phyloP scores from a whole-genome alignment of 1,139 yeast genomes.

The Pichiaceae sp. region DNA sequence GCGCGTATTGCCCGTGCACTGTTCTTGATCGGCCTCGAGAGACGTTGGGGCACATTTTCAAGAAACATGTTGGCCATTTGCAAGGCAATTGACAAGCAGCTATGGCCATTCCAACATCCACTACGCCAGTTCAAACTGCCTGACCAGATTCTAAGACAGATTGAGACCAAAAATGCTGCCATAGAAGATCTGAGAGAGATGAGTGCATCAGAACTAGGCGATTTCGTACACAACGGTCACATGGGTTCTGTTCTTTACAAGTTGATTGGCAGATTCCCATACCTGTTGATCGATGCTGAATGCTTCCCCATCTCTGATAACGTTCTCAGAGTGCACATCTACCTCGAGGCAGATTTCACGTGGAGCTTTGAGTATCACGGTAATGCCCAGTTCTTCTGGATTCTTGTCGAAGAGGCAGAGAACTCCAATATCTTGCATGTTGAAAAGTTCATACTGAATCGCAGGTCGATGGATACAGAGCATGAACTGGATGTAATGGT shows the following conservation, averaged over 20 bases:
- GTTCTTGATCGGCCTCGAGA: constrained; percentile 73
- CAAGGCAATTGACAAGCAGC: constrained; percentile 72
- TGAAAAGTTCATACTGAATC: constrained; percentile 66
- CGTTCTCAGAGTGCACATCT: constrained; percentile 75
- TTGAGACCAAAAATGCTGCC: constrained; percentile 58
- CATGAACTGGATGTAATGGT: constrained; percentile 89
- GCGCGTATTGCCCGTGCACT: constrained; percentile 90
- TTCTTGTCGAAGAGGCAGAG: constrained; percentile 81
- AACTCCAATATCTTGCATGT: constrained; percentile 70
- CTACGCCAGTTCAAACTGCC: constrained; percentile 80
- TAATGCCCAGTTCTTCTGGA: constrained; percentile 82
- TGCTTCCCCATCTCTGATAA: constrained; percentile 85
- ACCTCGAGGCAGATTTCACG: constrained; percentile 62
- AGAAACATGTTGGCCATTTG: constrained; percentile 71
- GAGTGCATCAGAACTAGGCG: constrained; percentile 76
- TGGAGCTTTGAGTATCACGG: constrained; percentile 88
- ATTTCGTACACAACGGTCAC: constrained; percentile 70
- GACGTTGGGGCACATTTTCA: constrained; percentile 84
- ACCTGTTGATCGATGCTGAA: constrained; percentile 62
- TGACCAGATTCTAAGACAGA: constrained; percentile 49
- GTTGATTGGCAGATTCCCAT: constrained; percentile 67
- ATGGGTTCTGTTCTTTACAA: constrained; percentile 61
- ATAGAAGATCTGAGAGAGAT: constrained; percentile 70
- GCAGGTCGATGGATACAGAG: constrained; percentile 39
- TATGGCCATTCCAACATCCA: constrained; percentile 93